Conservation (phyloP, 164 flowering plant species). For the grape (Vitis vinifera) region DNA sequence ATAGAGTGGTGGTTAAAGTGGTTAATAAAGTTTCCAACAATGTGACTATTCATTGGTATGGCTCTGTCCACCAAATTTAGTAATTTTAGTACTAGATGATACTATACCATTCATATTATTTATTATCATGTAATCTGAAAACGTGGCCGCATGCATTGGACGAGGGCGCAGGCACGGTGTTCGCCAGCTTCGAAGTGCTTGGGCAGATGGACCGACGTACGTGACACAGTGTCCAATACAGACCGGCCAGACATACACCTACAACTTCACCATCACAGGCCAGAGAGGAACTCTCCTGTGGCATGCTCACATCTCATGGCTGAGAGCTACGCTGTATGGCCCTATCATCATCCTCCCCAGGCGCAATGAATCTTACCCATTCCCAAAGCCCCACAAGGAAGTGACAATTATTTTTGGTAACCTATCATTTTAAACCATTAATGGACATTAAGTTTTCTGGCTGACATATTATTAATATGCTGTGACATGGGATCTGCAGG, state of each 20-base stretch:
- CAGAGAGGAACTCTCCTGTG: conserved; percentile 62
- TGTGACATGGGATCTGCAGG: conserved; percentile 29
- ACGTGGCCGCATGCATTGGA: too few relatives aligned
- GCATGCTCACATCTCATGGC: conserved; percentile 65
- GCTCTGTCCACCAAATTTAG: neutral
- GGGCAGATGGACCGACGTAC: conserved; percentile 66
- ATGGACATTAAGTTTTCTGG: too few relatives aligned
- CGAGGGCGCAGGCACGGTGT: conserved; percentile 55
- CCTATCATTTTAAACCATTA: too few relatives aligned
- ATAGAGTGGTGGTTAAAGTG: conserved; percentile 35
- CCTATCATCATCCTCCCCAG: conserved; percentile 55
- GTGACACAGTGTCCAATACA: conserved; percentile 67
- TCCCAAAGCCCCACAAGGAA: conserved; percentile 52
- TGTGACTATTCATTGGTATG: conserved; percentile 44
- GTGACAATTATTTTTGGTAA: conserved; percentile 53
- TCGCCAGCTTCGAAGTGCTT: conserved; percentile 43
- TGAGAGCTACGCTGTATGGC: conserved; percentile 52
- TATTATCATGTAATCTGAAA: too few relatives aligned
- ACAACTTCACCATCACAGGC: conserved; percentile 56
- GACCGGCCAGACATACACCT: conserved; percentile 39
- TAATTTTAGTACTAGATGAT: too few relatives aligned
- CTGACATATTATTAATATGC: neutral
- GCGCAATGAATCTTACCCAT: conserved; percentile 44
- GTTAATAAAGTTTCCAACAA: conserved; percentile 36
- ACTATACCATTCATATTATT: too few relatives aligned